Percentiles rank a stretch among this genome's conserved stretches.
Evolutionary conservation across 2,329 filamentous ascomycete genomes (phyloP).

Genomic region (Tolypocladium sp.): DNA sequence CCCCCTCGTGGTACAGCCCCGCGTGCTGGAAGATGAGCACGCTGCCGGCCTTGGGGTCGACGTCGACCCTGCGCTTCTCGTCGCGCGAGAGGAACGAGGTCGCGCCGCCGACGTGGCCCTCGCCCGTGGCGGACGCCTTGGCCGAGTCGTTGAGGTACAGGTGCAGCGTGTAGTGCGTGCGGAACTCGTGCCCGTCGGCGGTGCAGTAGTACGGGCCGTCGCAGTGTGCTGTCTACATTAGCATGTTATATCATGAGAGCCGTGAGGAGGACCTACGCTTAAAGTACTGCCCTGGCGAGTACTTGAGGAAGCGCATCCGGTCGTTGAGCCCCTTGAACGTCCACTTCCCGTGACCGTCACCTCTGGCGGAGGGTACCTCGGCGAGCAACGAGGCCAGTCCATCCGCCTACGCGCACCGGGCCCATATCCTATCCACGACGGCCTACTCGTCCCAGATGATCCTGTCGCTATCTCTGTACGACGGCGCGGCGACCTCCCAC

Average conservation of each 20-base stretch:
- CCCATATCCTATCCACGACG: conserved; percentile 54
- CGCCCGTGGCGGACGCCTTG: conserved; percentile 7
- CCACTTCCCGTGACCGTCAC: conserved; percentile 22
- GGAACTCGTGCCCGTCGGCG: conserved; percentile 33
- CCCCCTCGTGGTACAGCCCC: conserved; percentile 42
- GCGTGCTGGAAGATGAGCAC: conserved; percentile 52
- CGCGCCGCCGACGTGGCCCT: conserved; percentile 39
- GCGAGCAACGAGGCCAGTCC: conserved; percentile 31
- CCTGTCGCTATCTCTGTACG: conserved; percentile 61
- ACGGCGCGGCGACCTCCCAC: conserved; percentile 40
- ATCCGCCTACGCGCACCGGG: conserved; percentile 37
- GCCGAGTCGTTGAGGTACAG: conserved; percentile 31
- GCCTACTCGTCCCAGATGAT: conserved; percentile 65
- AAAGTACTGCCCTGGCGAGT: conserved; percentile 65
- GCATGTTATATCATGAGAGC: conserved; percentile 12
- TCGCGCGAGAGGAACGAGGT: conserved; percentile 43
- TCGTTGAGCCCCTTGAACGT: conserved; percentile 53
- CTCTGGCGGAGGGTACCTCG: conserved; percentile 18
- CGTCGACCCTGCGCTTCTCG: conserved; percentile 34
- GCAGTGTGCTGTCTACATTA: conserved; percentile 46
- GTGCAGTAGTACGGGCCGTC: conserved; percentile 53
- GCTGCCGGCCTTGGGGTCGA: conserved; percentile 47
- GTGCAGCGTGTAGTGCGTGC: conserved; percentile 46
- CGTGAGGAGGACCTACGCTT: conserved; percentile 18
- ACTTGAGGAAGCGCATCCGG: conserved; percentile 66